Conservation (phyloP, 371 early-diverging fungal genomes). For the Rhizopus microsporus region DNA sequence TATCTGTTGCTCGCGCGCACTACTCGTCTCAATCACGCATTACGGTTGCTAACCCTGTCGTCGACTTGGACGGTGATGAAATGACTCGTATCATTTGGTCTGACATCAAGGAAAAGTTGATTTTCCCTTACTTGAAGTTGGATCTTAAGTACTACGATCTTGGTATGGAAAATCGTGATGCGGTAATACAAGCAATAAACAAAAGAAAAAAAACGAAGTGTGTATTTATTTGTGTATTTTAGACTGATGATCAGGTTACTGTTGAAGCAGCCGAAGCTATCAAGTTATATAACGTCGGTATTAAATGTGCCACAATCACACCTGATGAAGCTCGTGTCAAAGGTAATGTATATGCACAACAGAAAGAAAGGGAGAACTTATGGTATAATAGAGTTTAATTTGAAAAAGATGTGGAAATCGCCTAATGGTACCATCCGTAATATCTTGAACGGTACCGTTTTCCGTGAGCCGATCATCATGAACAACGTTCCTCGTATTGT, state of each 20-base stretch:
- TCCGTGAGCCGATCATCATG: slow-evolving; percentile 96
- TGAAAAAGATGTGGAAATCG: slow-evolving; percentile 95
- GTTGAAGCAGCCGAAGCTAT: slow-evolving; percentile 96
- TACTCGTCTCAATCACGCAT: slow-evolving; percentile 60
- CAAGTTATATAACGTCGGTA: slow-evolving; percentile 95
- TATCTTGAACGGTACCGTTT: slow-evolving; percentile 95
- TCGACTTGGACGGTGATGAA: slow-evolving; percentile 96
- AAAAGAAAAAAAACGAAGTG: too few relatives aligned
- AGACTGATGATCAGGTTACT: slow-evolving; percentile 96
- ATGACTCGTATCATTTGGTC: slow-evolving; percentile 98
- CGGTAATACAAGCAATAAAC: slow-evolving; percentile 38
- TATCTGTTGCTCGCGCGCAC: slow-evolving; percentile 22
- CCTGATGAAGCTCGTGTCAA: slow-evolving; percentile 95
- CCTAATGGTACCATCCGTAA: slow-evolving; percentile 98
- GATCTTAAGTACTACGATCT: slow-evolving; percentile 94
- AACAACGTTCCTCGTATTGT: slow-evolving; percentile 88
- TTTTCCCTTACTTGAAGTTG: slow-evolving; percentile 84
- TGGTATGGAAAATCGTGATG: slow-evolving; percentile 89
- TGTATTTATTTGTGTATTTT: slow-evolving; percentile 4
- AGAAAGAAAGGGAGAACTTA: slow-evolving; percentile 47
- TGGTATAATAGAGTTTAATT: slow-evolving; percentile 87
- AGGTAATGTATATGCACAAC: slow-evolving; percentile 41
- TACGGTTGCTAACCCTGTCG: slow-evolving; percentile 77
- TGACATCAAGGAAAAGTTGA: slow-evolving; percentile 91
- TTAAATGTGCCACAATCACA: slow-evolving; percentile 99